Percentiles rank a stretch among this genome's conserved stretches.
Conservation (phyloP, 768 basidiomycete genomes). For the Lactarius indigo region DNA sequence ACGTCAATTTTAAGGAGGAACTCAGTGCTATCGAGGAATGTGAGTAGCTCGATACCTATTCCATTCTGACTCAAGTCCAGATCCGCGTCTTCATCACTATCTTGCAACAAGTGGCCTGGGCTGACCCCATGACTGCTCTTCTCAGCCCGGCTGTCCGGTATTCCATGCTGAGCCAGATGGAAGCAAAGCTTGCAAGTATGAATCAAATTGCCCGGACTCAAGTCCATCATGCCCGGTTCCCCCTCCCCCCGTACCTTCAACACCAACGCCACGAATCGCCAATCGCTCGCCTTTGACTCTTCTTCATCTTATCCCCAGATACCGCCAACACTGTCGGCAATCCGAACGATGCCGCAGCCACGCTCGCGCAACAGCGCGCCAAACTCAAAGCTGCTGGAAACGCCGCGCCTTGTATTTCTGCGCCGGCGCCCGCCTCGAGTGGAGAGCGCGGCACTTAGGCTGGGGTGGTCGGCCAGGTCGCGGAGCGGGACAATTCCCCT, state of each 20-base stretch:
- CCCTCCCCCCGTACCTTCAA: conserved; percentile 74
- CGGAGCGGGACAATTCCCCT: conserved; percentile 64
- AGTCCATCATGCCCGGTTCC: conserved; percentile 70
- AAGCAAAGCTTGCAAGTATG: conserved; percentile 81
- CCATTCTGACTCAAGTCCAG: conserved; percentile 82
- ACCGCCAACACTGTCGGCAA: conserved; percentile 50
- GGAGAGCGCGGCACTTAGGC: conserved; percentile 57
- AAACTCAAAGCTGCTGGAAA: conserved; percentile 89
- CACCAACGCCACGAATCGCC: conserved; percentile 47
- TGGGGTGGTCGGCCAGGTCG: conserved; percentile 70
- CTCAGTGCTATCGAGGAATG: conserved; percentile 90
- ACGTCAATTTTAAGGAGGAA: conserved; percentile 99
- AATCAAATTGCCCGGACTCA: conserved; percentile 84
- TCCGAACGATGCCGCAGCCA: conserved; percentile 56
- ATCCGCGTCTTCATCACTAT: conserved; percentile 99
- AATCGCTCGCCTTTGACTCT: conserved; percentile 66
- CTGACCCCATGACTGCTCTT: conserved; percentile 95
- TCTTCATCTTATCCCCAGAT: conserved; percentile 71
- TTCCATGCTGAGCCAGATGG: conserved; percentile 98
- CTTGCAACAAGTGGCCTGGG: conserved; percentile 96
- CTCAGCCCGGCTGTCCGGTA: conserved; percentile 90
- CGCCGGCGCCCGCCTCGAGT: conserved; percentile 36
- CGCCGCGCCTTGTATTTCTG: conserved; percentile 64
- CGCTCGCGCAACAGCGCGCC: conserved; percentile 86
- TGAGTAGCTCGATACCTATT: conserved; percentile 33